These are phyloP conservation scores for Epichloe uncinata DNA, from an alignment of 2,329 filamentous ascomycete species.

Conservation along the genomic window DNA sequence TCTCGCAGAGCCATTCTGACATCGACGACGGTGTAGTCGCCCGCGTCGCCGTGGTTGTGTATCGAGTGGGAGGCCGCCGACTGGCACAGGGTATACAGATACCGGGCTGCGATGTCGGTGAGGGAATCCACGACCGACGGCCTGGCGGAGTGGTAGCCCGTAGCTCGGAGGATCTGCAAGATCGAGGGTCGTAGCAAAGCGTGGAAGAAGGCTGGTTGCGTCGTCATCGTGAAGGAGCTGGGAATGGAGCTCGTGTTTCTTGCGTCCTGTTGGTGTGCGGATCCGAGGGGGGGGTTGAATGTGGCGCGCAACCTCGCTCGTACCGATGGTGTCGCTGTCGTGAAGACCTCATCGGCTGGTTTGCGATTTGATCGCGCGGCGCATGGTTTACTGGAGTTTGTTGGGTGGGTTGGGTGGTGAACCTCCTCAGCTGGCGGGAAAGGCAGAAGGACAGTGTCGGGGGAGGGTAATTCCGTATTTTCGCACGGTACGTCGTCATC, in stretches of 20 bases:
- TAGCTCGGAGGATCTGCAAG: slow-evolving; percentile 81
- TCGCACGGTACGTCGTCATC: not conserved
- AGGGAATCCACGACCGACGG: slow-evolving; percentile 75
- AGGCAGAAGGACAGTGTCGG: not conserved
- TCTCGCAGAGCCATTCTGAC: slow-evolving; percentile 78
- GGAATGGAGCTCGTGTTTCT: not conserved
- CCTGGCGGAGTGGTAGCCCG: slow-evolving; percentile 74
- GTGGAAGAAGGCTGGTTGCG: slow-evolving; percentile 42
- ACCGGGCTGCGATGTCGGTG: slow-evolving; percentile 75
- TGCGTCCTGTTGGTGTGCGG: not conserved
- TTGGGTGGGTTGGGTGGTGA: too few species aligned
- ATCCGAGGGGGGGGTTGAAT: not conserved
- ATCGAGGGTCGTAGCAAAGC: slow-evolving; percentile 76
- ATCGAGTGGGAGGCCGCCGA: slow-evolving; percentile 58
- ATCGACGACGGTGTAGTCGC: slow-evolving; percentile 47
- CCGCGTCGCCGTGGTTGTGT: slow-evolving; percentile 48
- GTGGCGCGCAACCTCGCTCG: slow-evolving; percentile 7
- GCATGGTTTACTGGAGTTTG: slow-evolving; percentile 12
- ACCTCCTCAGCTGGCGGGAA: too few species aligned
- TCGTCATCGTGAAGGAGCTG: slow-evolving; percentile 25
- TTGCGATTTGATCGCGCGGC: slow-evolving; percentile 13
- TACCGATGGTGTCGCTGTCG: slow-evolving; percentile 15
- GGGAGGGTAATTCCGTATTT: not conserved
- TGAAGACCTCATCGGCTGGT: slow-evolving; percentile 18
- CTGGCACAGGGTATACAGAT: slow-evolving; percentile 62